Conservation (phyloP, 352 stramenopile species). For the Phytopythium ostracodes region DNA sequence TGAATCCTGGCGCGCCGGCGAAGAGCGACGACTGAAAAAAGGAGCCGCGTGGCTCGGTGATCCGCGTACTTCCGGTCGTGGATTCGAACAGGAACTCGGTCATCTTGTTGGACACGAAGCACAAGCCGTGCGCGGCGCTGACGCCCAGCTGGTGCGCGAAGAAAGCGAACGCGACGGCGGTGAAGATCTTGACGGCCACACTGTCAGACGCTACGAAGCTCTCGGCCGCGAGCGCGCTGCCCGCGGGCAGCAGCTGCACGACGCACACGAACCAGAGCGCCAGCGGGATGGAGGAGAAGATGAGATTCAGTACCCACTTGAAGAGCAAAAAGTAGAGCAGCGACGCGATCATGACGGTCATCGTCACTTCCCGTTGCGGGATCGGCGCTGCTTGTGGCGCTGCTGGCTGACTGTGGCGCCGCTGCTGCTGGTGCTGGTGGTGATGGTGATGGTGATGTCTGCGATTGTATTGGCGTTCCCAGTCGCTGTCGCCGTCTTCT, state of each 20-base stretch:
- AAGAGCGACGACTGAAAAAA: slow-evolving; percentile 7
- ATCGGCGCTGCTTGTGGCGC: not conserved
- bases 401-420: no score
- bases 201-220: slow-evolving; percentile 18
- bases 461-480: slow-evolving; percentile 7
- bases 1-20: not conserved
- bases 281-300: slow-evolving; percentile 48
- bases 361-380: slow-evolving; percentile 38
- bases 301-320: slow-evolving; percentile 54
- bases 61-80: not conserved
- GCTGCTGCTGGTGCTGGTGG: not conserved
- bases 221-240: slow-evolving; percentile 10
- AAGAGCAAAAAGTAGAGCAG: slow-evolving; percentile 70
- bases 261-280: slow-evolving; percentile 38
- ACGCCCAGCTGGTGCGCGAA: slow-evolving; percentile 58
- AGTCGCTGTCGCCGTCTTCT: slow-evolving; percentile 11
- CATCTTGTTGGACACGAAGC: slow-evolving; percentile 51
- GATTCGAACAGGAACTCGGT: slow-evolving; percentile 32
- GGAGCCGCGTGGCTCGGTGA: slow-evolving; percentile 4
- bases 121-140: slow-evolving; percentile 27
- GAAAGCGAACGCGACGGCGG: slow-evolving; percentile 50
- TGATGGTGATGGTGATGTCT: not conserved
- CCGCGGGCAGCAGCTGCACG: slow-evolving; percentile 30
- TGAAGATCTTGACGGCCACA: slow-evolving; percentile 23
- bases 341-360: slow-evolving; percentile 58